These are phyloP conservation scores for Pythium oligandrum DNA, from an alignment of 352 stramenopile genomes.

Conservation along the genomic window DNA sequence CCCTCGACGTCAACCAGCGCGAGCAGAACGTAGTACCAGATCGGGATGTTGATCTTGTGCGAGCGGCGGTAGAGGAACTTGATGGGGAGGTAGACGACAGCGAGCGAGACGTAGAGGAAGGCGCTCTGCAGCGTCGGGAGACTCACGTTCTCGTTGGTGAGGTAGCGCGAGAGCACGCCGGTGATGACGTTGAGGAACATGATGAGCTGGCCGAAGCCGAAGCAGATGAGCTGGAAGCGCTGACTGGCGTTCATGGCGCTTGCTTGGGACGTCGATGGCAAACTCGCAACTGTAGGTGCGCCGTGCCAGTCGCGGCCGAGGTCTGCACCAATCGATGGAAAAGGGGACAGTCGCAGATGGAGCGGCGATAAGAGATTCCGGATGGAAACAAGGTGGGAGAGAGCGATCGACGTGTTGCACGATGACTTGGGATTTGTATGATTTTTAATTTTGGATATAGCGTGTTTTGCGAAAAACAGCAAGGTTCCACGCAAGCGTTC, in stretches of 20 bases:
- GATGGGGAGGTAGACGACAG: conserved; percentile 37
- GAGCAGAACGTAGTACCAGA: conserved; percentile 64
- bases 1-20: conserved; percentile 56
- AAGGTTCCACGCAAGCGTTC: no score
- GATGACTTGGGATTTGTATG: no score
- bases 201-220: conserved; percentile 66
- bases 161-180: conserved; percentile 55
- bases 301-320: no score
- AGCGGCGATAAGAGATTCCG: no score
- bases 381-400: no score
- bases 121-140: conserved; percentile 57
- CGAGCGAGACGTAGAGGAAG: conserved; percentile 52
- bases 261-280: not conserved
- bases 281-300: no score
- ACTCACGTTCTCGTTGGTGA: conserved; percentile 40
- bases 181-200: conserved; percentile 58
- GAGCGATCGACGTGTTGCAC: no score
- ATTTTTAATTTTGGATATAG: no score
- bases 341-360: no score
- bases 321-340: no score
- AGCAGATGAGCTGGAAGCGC: conserved; percentile 40
- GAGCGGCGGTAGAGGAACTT: conserved; percentile 28
- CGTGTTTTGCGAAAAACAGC: no score
- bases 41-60: conserved; percentile 25
- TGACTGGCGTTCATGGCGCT: conserved; percentile 4